These are phyloP conservation scores for Murraya koenigii DNA, from an alignment of 345 rosid genomes.

Conservation along the genomic window DNA sequence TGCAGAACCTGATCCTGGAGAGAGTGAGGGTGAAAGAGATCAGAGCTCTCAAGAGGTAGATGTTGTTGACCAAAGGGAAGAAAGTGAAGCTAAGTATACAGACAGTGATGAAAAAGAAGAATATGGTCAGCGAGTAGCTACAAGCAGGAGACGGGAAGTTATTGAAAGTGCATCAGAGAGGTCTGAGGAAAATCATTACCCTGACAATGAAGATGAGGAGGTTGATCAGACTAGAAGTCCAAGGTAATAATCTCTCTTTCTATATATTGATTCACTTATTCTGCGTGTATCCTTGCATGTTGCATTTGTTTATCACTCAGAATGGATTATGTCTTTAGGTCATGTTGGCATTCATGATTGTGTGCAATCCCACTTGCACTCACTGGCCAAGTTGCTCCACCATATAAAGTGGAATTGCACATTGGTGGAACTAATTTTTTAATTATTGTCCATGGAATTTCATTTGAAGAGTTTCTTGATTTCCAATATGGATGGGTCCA, in stretches of 20 bases:
- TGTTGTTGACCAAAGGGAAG: constrained; percentile 64
- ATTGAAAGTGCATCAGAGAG: constrained; percentile 89
- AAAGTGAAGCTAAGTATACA: constrained; percentile 62
- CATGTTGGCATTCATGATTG: background rate
- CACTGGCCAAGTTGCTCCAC: background rate
- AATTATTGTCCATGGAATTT: background rate
- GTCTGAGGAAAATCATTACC: constrained; percentile 68
- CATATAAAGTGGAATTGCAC: background rate
- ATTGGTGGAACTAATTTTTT: background rate
- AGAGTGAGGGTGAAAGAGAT: constrained; percentile 93
- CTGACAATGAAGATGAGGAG: constrained; percentile 80
- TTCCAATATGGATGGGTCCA: background rate
- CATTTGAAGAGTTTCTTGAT: background rate
- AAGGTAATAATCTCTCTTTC: constrained; percentile 40
- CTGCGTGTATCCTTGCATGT: background rate
- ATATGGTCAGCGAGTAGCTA: constrained; percentile 54
- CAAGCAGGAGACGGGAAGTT: constrained; percentile 57
- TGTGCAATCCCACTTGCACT: background rate
- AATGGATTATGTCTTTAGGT: background rate
- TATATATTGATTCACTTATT: background rate
- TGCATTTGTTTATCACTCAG: background rate
- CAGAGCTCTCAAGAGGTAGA: constrained; percentile 74
- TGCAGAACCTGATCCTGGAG: constrained; percentile 76
- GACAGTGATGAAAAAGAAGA: constrained; percentile 78
- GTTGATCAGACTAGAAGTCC: constrained; percentile 73